Conservation (phyloP, 2,329 filamentous ascomycete species). For the Pseudocercospora fijiensis region DNA sequence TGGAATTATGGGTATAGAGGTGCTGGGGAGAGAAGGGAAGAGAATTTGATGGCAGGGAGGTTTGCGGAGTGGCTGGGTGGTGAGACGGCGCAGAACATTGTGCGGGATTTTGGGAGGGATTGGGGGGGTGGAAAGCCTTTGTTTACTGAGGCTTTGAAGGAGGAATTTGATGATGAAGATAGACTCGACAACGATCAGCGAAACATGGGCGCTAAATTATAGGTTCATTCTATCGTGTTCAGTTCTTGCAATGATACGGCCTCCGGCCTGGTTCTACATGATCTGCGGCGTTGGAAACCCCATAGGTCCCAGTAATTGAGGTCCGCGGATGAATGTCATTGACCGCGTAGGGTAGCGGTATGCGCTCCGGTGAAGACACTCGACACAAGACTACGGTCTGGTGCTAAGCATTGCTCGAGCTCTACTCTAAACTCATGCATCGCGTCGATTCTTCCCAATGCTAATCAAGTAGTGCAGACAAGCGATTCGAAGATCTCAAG, state of each 20-base stretch:
- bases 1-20: neutral
- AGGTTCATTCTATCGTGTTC: neutral
- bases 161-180: slow-evolving; percentile 22
- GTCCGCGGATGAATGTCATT: too few relatives aligned
- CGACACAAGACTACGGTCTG: too few relatives aligned
- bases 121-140: slow-evolving; percentile 22
- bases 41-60: slow-evolving; percentile 3
- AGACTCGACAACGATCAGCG: neutral
- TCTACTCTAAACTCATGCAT: too few relatives aligned
- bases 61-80: slow-evolving; percentile 27
- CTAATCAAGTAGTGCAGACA: too few relatives aligned
- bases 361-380: too few relatives aligned
- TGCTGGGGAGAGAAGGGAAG: too few relatives aligned
- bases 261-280: neutral
- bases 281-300: too few relatives aligned
- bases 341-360: too few relatives aligned
- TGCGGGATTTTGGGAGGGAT: slow-evolving; percentile 21
- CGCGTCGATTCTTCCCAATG: too few relatives aligned
- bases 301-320: too few relatives aligned
- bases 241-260: neutral
- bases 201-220: neutral
- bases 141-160: slow-evolving; percentile 21
- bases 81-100: slow-evolving; percentile 17
- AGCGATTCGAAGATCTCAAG: neutral
- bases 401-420: too few relatives aligned